phyloP scores from a whole-genome alignment of 2,329 filamentous ascomycete species.

The Plectosphaerella cucumerina region DNA sequence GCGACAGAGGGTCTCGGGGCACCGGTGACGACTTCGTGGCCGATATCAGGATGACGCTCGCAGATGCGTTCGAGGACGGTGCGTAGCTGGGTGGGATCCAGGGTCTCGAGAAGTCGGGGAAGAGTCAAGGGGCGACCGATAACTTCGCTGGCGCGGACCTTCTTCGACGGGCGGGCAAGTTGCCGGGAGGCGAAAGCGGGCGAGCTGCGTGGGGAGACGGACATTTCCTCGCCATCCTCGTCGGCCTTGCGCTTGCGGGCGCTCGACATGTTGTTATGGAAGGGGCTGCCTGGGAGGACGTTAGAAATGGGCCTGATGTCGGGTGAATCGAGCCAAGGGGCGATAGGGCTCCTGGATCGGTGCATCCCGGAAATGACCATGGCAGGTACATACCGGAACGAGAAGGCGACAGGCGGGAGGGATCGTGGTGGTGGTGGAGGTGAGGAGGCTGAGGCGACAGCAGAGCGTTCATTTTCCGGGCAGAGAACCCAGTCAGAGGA shows the following conservation, averaged over 20 bases:
- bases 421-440: conserved; percentile 56
- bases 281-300: conserved; percentile 25
- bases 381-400: conserved; percentile 45
- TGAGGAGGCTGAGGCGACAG: conserved; percentile 56
- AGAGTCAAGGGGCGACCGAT: conserved; percentile 51
- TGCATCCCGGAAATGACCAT: conserved; percentile 20
- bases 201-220: conserved; percentile 78
- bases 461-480: conserved; percentile 56
- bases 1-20: conserved; percentile 84
- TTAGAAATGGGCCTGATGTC: conserved; percentile 6
- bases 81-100: conserved; percentile 80
- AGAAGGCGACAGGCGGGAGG: conserved; percentile 48
- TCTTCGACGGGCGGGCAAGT: conserved; percentile 64
- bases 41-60: conserved; percentile 81
- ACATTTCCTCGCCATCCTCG: conserved; percentile 84
- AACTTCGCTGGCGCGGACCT: conserved; percentile 60
- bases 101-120: conserved; percentile 83
- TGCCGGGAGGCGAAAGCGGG: conserved; percentile 69
- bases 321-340: background rate
- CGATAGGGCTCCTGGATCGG: background rate
- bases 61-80: conserved; percentile 87
- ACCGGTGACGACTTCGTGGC: conserved; percentile 74
- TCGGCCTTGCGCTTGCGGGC: conserved; percentile 82
- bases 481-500: background rate
- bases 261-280: conserved; percentile 46